Evolutionary conservation across 371 early-diverging fungal genomes (phyloP).

Genomic region (Parasitella parasitica): DNA sequence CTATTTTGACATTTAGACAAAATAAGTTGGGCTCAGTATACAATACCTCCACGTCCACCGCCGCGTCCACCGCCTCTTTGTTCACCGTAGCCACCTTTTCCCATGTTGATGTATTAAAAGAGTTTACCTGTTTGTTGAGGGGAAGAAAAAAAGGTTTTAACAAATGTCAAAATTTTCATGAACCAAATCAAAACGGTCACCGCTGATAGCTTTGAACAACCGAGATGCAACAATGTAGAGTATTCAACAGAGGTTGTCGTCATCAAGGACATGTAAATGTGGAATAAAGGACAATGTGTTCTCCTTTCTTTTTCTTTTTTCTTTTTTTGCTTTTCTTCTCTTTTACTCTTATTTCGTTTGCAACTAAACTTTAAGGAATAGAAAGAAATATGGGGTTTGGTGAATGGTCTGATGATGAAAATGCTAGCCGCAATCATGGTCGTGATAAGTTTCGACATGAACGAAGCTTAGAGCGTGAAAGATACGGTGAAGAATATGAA

Average conservation of each 20-base stretch:
- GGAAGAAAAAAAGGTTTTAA: neutral
- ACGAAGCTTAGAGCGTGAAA: conserved; percentile 69
- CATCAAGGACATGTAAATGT: neutral
- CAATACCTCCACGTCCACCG: conserved; percentile 43
- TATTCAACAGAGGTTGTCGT: neutral
- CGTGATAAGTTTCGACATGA: conserved; percentile 75
- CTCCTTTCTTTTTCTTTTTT: conserved; percentile 2
- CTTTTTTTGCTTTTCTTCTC: neutral
- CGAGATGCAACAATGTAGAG: too few relatives aligned
- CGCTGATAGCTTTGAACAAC: neutral
- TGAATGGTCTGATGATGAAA: conserved; percentile 57
- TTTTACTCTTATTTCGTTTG: neutral
- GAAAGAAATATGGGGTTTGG: conserved; percentile 2
- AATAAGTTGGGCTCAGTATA: neutral
- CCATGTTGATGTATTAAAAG: conserved; percentile 23
- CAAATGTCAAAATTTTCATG: neutral
- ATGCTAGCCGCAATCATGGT: conserved; percentile 44
- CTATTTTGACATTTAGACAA: neutral
- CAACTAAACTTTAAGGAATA: neutral
- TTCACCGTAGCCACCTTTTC: conserved; percentile 50
- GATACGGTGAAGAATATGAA: conserved; percentile 55
- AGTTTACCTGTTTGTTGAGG: neutral
- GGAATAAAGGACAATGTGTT: neutral
- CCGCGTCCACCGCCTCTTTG: conserved; percentile 43
- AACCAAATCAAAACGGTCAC: neutral